These are phyloP conservation scores for Stylosanthes scabra DNA, from an alignment of 331 rosid species.

Conservation along the genomic window DNA sequence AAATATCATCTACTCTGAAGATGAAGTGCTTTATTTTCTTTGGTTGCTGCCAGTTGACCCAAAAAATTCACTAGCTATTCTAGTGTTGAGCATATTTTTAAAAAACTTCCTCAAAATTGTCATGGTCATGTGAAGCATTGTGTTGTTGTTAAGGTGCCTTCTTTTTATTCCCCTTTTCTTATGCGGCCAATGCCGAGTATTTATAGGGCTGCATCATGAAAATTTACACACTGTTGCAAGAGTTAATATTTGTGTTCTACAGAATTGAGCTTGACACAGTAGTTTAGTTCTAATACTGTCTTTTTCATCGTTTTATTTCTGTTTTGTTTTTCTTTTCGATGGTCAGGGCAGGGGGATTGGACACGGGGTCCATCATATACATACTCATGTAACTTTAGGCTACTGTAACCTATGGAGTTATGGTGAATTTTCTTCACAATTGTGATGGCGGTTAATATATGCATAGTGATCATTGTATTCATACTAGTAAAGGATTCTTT, in stretches of 20 bases:
- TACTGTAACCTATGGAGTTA: not conserved
- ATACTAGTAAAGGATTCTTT: not conserved
- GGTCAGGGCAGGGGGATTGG: conserved; percentile 1
- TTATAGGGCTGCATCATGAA: not conserved
- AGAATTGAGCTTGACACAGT: not conserved
- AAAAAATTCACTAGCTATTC: conserved; percentile 21
- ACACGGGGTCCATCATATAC: not conserved
- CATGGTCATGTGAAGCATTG: not conserved
- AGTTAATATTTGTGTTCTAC: conserved; percentile 19
- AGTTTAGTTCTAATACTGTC: not conserved
- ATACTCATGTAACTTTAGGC: not conserved
- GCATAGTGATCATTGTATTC: conserved; percentile 7
- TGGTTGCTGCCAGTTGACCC: not conserved
- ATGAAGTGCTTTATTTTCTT: not conserved
- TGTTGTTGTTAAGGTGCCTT: conserved; percentile 23
- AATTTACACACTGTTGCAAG: not conserved
- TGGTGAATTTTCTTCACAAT: conserved; percentile 12
- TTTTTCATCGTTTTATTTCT: not conserved
- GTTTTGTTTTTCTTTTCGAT: not conserved
- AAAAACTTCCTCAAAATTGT: conserved; percentile 29
- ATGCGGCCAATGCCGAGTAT: not conserved
- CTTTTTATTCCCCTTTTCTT: conserved; percentile 21
- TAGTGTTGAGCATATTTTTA: not conserved
- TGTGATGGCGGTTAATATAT: not conserved
- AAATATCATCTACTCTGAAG: conserved; percentile 4